Percentiles rank a stretch among this genome's conserved stretches.
phyloP scores from a whole-genome alignment of 148 eudicot genomes.

The Rhododendron molle region DNA sequence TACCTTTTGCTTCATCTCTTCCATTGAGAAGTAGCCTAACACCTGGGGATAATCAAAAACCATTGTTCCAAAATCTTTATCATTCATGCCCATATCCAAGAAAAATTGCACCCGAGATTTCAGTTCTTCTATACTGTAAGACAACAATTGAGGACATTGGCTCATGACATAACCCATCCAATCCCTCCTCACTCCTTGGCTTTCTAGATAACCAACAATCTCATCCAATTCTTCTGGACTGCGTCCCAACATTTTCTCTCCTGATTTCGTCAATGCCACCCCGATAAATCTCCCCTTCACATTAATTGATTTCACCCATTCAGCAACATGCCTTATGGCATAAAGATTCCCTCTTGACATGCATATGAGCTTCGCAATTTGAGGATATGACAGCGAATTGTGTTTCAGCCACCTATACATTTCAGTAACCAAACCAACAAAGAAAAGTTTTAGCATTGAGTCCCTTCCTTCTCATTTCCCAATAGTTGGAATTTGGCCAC shows the following conservation, averaged over 20 bases:
- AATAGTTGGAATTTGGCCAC: not conserved
- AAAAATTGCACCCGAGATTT: conserved; percentile 56
- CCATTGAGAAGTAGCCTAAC: conserved; percentile 69
- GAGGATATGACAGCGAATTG: conserved; percentile 72
- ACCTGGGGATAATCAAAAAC: conserved; percentile 85
- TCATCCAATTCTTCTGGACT: conserved; percentile 67
- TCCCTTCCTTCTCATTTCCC: not conserved
- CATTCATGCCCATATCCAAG: conserved; percentile 79
- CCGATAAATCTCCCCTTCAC: conserved; percentile 71
- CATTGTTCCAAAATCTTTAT: conserved; percentile 94
- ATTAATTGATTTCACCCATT: conserved; percentile 72
- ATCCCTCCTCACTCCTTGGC: conserved; percentile 66
- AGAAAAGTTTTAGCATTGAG: not conserved
- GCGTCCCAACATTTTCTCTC: conserved; percentile 48
- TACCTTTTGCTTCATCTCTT: conserved; percentile 87
- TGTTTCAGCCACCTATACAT: conserved; percentile 92
- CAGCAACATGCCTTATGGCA: conserved; percentile 39
- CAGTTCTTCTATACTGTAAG: conserved; percentile 74
- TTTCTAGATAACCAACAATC: conserved; percentile 61
- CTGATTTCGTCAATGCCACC: conserved; percentile 53
- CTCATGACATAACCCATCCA: conserved; percentile 85
- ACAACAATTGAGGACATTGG: conserved; percentile 73
- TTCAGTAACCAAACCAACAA: conserved; percentile 9
- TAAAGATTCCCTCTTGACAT: conserved; percentile 64
- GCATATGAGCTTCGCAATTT: conserved; percentile 76